Base-by-base conservation (phyloP, 106 monocot genomes). In the Triglochin maritima region DNA sequence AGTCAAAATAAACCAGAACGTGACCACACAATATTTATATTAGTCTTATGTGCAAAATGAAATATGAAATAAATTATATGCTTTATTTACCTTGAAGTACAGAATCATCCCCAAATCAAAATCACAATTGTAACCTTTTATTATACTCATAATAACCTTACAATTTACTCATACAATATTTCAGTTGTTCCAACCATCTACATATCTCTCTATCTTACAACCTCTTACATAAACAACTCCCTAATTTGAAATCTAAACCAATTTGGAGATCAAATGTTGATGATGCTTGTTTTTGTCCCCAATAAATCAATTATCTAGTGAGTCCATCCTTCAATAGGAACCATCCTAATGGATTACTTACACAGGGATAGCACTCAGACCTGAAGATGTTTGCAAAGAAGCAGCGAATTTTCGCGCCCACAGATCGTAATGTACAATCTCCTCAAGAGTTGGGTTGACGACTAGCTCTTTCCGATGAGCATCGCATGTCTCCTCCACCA, bases 401-500 rank as follows among this genome's bases (percentile, higher is more conserved):
- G 77, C 71, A 2, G 87, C 84, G 64, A 59, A 84, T 3, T 79
- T 48, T 12, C 87, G 64, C 16, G 87, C 87, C 87, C 87, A 88
- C 57, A 81, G 52, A 69, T 88, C 87, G 42, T 84, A 88, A 29
- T 88, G 79, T 67, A 88, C 50, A 56, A 88, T 88, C 77, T 88
- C 87, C 59, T 88, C 87, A n/a, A 88, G 79, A 0, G 84, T 76
- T 49, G 87, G 87, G 46, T 61, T 44, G 45, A 49, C 64, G 4
- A 88, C 77, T 55, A 88, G 47, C 14, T 88, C 87, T 2, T 79
- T 79, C 70, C 44, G 55, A 66, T 88, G 87, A 16, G 79, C 84
- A 44, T 84, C 64, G n/a, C 87, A 88, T 3, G 87, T 84, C 2
- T 71, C 59, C 74, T 88, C 87, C 51, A 88, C 87, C 7, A 88